A percentile compares a stretch with the other conserved stretches of the same genome.
phyloP scores from a whole-genome alignment of 2,329 filamentous ascomycete species.

The Macrophomina phaseolina region DNA sequence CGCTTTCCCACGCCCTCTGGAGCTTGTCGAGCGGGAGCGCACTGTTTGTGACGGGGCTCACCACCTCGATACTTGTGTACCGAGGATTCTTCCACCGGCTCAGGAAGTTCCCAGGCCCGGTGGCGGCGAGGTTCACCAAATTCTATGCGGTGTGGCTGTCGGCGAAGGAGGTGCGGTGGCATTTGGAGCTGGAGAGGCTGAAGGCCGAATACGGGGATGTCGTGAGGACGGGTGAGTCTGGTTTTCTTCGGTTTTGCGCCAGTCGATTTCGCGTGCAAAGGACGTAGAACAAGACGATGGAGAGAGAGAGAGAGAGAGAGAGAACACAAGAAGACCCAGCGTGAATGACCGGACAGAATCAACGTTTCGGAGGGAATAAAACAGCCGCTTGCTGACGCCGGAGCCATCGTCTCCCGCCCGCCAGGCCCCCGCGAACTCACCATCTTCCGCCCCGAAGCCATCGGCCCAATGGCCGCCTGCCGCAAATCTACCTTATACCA shows the following conservation, averaged over 20 bases:
- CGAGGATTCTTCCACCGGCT: conserved; percentile 43
- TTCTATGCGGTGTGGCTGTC: conserved; percentile 8
- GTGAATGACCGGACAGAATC: too few species aligned
- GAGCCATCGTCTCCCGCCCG: conserved; percentile 38
- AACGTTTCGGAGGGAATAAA: neutral
- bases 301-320: too few species aligned
- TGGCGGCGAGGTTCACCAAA: conserved; percentile 39
- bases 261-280: neutral
- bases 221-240: conserved; percentile 33
- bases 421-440: conserved; percentile 23
- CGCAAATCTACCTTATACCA: conserved; percentile 18
- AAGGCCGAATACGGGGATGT: conserved; percentile 25
- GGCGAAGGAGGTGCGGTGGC: neutral
- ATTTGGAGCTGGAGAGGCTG: conserved; percentile 24
- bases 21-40: neutral
- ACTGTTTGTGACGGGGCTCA: neutral
- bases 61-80: conserved; percentile 32
- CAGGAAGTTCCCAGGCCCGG: conserved; percentile 44
- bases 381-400: conserved; percentile 9
- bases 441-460: conserved; percentile 2
- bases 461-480: neutral
- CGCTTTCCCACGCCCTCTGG: neutral
- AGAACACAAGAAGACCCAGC: neutral
- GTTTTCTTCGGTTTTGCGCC: conserved; percentile 27
- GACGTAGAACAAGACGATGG: too few species aligned